phyloP scores from a whole-genome alignment of 768 basidiomycete genomes.

The Boletus patriciae region DNA sequence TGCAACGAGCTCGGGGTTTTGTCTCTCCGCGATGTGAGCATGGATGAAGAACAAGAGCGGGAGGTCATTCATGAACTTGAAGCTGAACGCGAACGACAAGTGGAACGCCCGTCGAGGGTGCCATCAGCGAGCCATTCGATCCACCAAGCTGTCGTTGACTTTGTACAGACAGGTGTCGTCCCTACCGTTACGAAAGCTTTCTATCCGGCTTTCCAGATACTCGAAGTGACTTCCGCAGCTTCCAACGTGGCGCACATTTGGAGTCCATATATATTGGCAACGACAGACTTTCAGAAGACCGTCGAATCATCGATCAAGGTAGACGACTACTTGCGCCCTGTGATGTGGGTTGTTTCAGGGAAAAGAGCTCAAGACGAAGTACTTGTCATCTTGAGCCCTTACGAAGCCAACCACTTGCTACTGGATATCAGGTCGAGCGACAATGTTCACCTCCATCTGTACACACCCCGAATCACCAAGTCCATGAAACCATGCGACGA shows the following conservation, averaged over 20 bases:
- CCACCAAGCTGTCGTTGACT: slow-evolving; percentile 17
- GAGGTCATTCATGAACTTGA: slow-evolving; percentile 50
- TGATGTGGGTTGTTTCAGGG: slow-evolving; percentile 29
- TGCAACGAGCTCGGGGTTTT: slow-evolving; percentile 20
- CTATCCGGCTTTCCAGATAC: slow-evolving; percentile 12
- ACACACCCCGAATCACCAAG: too few species aligned
- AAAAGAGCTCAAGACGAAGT: neutral
- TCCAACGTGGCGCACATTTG: slow-evolving; percentile 24
- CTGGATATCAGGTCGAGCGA: slow-evolving; percentile 36
- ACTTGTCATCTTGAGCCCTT: slow-evolving; percentile 44
- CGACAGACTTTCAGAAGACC: slow-evolving; percentile 17
- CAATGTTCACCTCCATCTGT: too few species aligned
- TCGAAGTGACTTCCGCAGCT: slow-evolving; percentile 4
- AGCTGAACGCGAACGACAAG: slow-evolving; percentile 41
- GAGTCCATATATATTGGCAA: slow-evolving; percentile 17
- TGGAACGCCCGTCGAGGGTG: slow-evolving; percentile 36
- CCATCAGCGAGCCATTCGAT: slow-evolving; percentile 22
- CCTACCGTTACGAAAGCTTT: slow-evolving; percentile 20
- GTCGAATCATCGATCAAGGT: neutral
- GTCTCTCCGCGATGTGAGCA: slow-evolving; percentile 25
- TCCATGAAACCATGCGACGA: too few species aligned
- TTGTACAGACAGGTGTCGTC: slow-evolving; percentile 34
- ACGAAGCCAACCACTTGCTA: slow-evolving; percentile 40
- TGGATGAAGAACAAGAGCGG: too few species aligned
- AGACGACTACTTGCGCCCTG: slow-evolving; percentile 29